Base-by-base conservation (phyloP, 805 yeast species). In the Saturnispora mendoncae region DNA sequence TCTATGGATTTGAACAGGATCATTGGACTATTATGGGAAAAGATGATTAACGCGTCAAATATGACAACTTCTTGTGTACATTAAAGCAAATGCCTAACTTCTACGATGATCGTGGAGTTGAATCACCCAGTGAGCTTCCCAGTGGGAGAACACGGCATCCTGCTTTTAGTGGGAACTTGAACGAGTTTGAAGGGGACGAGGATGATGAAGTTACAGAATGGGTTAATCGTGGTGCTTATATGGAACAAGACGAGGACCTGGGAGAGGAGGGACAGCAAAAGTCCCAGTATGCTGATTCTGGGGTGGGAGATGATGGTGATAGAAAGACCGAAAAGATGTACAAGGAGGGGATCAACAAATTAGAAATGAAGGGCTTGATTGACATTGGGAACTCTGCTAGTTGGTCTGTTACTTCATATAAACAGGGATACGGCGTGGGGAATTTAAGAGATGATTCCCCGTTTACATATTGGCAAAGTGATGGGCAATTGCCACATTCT, bases 401-500 rank as follows among this genome's bases (percentile, higher is more conserved):
- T 19, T 92, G 97, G 96, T 71, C 77, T 28, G 77, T 85, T 0
- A 83, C 95, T 1, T 81, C 95, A 0, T 63, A 42, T 52, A 90
- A 88, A 52, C 71, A 71, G 8, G 92, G 86, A 0, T 78, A 67
- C 51, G 92, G 92, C 0, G 69, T 85, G 17, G 64, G 64, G n/a
- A 80, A 80, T 51, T 66, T 90, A 6, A 64, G 92, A 24, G 84
- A 84, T 39, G 87, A 81, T 51, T 69, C 78, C 4, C 83, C 90
- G 0, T 68, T 71, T 23, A 63, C 78, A 1, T 90, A 69, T 57
- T 92, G 99, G 99, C 98, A 92, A 60, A 81, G 94, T 34, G 98
- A 92, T 56, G 98, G 97, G 0, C 69, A 72, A 10, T 85, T 81
- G 51, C 98, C 97, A 0, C 99, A 92, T 61, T 67, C 65, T 21